Base-by-base conservation (phyloP, 257 asterid genomes). In the Gentiana dahurica region DNA sequence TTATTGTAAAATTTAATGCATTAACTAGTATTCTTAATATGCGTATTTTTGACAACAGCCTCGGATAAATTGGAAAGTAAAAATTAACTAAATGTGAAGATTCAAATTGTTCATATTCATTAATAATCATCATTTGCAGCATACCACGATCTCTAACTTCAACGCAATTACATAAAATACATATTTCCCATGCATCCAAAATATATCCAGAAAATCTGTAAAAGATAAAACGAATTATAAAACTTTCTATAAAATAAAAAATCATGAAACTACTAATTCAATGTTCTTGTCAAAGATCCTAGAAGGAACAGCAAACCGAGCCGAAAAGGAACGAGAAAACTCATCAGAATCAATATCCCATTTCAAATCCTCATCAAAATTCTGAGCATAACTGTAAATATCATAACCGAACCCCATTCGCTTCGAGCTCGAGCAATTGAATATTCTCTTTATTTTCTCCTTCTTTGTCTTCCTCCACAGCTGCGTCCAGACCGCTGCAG, bases 391-490 rank as follows among this genome's bases (percentile, higher is more conserved):
- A 53, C 91, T 80, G 38, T 51, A 55, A 1, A 83, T 77, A 73
- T 88, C 94, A 50, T 88, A 88, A 35, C 77, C 65, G 58, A 77
- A 81, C 57, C 82, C 75, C 86, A 61, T 74, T 53, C 85, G 80
- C 11, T 63, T 72, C 46, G 46, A 41, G 8, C 46, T 41, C 2
- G 86, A 71, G 3, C 65, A 53, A 7, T 59, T 58, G 34, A 73
- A 72, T 44, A 72, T 47, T 59, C 61, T 77, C 13, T 81, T 80
- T n/a, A n/a, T n/a, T 84, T 69, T 83, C 73, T 83, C 82, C 46
- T 68, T 82, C 84, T 77, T 81, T 35, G 81, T 65, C 81, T 82
- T 88, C 76, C 77, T 77, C 97, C 94, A 85, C n/a, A 85, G 55
- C 50, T 67, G 73, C 15, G 65, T 74, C 91, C 94, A 82, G 2